Conservation (phyloP, 169 alveolate genomes). For the Plasmodium adleri region DNA sequence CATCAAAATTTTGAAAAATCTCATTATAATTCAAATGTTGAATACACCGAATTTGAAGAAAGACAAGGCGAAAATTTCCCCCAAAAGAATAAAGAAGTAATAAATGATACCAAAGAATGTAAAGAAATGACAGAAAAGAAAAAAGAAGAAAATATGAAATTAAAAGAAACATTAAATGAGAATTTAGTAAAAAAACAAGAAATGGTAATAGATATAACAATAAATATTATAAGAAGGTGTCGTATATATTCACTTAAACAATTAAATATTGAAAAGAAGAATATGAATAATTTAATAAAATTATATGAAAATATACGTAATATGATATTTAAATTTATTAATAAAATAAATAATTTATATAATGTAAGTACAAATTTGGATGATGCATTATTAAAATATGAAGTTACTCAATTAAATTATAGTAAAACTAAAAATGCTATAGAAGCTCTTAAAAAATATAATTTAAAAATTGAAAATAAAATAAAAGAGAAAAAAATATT, state of each 20-base stretch:
- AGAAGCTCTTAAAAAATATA: constrained; percentile 40
- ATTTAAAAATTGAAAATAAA: constrained; percentile 25
- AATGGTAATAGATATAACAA: constrained; percentile 34
- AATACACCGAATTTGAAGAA: too few relatives aligned
- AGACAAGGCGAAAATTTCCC: too few relatives aligned
- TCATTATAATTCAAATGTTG: not conserved
- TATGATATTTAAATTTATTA: constrained; percentile 36
- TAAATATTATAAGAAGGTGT: constrained; percentile 37
- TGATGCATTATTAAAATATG: constrained; percentile 61
- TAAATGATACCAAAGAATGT: not conserved
- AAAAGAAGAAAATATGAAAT: constrained; percentile 14
- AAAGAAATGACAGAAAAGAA: not conserved
- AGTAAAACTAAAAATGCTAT: constrained; percentile 73
- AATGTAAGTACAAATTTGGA: constrained; percentile 38
- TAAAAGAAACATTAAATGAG: constrained; percentile 22
- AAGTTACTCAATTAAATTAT: constrained; percentile 21
- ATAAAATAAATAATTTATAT: constrained; percentile 41
- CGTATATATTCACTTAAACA: constrained; percentile 29
- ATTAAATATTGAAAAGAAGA: constrained; percentile 33
- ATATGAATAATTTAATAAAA: constrained; percentile 17
- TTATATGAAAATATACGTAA: constrained; percentile 32
- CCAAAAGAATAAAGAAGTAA: too few relatives aligned
- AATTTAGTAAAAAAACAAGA: constrained; percentile 54
- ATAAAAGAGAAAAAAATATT: constrained; percentile 34
- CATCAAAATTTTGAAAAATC: too few relatives aligned